Evolutionary conservation across 2,329 filamentous ascomycete species (phyloP), one percentile per base, ranked within the genome.

Genomic region (Alternaria dauci): DNA sequence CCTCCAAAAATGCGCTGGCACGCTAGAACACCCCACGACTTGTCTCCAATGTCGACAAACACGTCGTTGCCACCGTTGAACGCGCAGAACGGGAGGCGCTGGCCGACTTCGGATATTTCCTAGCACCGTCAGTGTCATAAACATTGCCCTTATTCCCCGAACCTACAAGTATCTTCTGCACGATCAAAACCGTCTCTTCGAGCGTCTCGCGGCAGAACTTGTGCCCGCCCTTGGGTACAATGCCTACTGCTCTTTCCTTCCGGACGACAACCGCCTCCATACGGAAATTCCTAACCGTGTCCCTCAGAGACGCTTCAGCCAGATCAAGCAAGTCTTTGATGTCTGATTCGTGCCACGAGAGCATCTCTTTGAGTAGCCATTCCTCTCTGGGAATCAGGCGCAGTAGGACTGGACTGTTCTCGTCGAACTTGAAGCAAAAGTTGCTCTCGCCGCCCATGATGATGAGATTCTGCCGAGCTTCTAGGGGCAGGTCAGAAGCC

Each of bases 1-100:
- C 84, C 87, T 4, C 91, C 91, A 76, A 97, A 97, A 83, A 93
- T 97, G 59, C 89, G 87, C 81, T 99, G 95, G 76, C 94, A 97
- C 4, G 94, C 93, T 34, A 91, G 86, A 3, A 99, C 95, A 66
- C 95, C 95, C 91, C 94, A 96, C 54, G 90, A 93, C 81, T 99
- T 99, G 81, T 99, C 95, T 57, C 95, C 95, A 73, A 99, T 97
- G 77, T 99, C 95, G 55, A 99, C 94, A 79, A 99, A 99, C 42
- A 98, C 93, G 77, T 99, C 95, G 63, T 95, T 94, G 11, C 95
- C 95, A 55, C 85, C 95, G 78, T 99, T 99, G 83, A 99, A 99
- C 23, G 95, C 95, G 76, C 95, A 99, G 75, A 98, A 99, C 0
- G 95, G 95, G 32, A 99, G 71, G 66, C 85, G 78, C 42, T 82